Evolutionary conservation across 2,329 filamentous ascomycete genomes (phyloP), one percentile per base, ranked within the genome.

Genomic region (Pestalotiopsis sp.): DNA sequence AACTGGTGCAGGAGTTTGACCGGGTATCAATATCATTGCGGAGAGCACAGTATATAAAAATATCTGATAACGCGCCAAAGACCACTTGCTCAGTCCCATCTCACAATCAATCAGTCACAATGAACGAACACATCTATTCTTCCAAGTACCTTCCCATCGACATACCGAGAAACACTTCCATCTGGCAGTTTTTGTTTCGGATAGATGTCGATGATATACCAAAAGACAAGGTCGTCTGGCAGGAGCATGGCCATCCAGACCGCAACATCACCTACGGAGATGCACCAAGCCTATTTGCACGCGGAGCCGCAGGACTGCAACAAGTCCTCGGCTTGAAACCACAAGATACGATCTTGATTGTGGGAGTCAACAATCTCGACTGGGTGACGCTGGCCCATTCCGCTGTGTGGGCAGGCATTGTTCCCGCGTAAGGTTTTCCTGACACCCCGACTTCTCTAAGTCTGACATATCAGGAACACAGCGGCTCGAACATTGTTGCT

Each of bases 121-220:
- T 52, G n/a, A 12, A 17, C 7, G 45, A n/a, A 23, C 45, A 9
- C 3, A 9, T 52, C 17, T 52, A 52, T 11, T 9, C 14, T 3
- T 52, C 45, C 45, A 52, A 52, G 9, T 20, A 52, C 9, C 17
- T 52, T n/a, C 45, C 45, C 17, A 20, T 20, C 6, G 9, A 9
- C 6, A 14, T 59, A 12, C 57, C 75, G 4, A 70, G 59, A 9
- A 56, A 74, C 23, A 57, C 70, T 5, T 76, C 75, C 23, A 41
- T 76, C 5, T 73, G 74, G 0, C 72, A 77, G 45, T 75, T 76
- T 40, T 65, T 76, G 13, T 61, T 75, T 3, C 65, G 68, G 3
- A 72, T 66, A 4, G 72, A 77, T 64, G 72, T 75, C 0, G 75
- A 77, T 58, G 74, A 76, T 67, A 70, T 73, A 4, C 67, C 70